These are phyloP conservation scores for Hanseniaspora opuntiae DNA, from an alignment of 805 yeast species.

Conservation along the genomic window DNA sequence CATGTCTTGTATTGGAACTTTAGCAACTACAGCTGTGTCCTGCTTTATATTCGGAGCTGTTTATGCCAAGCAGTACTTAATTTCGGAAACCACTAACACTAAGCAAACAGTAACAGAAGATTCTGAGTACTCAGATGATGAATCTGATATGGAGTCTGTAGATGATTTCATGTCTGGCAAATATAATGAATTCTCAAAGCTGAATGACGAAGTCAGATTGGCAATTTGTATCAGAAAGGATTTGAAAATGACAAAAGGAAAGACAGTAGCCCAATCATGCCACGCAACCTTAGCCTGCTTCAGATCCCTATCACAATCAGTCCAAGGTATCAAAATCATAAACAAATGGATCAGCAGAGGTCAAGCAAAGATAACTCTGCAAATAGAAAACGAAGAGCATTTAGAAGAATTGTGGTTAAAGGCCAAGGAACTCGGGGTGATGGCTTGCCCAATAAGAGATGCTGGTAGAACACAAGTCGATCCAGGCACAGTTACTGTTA, in stretches of 20 bases:
- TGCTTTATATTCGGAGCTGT: slow-evolving; percentile 23
- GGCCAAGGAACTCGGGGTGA: slow-evolving; percentile 67
- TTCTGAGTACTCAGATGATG: slow-evolving; percentile 18
- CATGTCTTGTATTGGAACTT: slow-evolving; percentile 4
- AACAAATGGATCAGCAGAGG: slow-evolving; percentile 71
- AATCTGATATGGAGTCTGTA: slow-evolving; percentile 29
- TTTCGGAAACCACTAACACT: neutral
- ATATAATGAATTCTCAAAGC: slow-evolving; percentile 44
- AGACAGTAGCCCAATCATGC: slow-evolving; percentile 92
- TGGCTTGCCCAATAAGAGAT: slow-evolving; percentile 74
- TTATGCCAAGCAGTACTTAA: neutral
- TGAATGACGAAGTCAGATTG: slow-evolving; percentile 70
- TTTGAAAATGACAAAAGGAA: slow-evolving; percentile 84
- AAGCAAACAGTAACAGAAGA: neutral
- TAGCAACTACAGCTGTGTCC: slow-evolving; percentile 21
- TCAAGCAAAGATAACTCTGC: slow-evolving; percentile 85
- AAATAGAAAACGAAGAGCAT: slow-evolving; percentile 51
- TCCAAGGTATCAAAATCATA: slow-evolving; percentile 46
- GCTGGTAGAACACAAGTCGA: slow-evolving; percentile 95
- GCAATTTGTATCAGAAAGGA: slow-evolving; percentile 80
- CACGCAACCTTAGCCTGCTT: slow-evolving; percentile 94
- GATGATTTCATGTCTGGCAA: slow-evolving; percentile 41
- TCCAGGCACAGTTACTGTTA: slow-evolving; percentile 89
- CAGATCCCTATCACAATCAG: slow-evolving; percentile 46
- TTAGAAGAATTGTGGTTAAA: slow-evolving; percentile 66